Conservation (phyloP, 2,329 filamentous ascomycete species). For the Arthrobotrys sinensis region DNA sequence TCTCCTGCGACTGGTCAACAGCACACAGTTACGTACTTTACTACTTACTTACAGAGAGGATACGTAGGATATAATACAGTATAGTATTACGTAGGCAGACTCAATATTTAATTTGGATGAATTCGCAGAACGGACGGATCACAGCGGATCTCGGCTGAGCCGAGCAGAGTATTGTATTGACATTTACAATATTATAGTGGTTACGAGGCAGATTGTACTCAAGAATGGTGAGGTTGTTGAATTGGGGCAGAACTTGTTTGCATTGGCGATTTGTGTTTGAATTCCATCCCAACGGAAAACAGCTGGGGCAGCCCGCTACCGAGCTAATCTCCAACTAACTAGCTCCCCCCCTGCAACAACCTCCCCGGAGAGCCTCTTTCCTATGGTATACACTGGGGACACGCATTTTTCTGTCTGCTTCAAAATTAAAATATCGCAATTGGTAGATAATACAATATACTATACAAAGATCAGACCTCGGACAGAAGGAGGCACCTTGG, state of each 20-base stretch:
- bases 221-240: constrained; percentile 20
- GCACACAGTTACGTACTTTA: no score
- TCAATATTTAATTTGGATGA: background rate
- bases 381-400: constrained; percentile 10
- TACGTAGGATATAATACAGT: no score
- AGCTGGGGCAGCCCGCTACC: constrained; percentile 13
- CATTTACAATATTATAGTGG: background rate
- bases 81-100: no score
- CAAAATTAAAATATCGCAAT: background rate
- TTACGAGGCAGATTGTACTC: background rate
- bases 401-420: constrained; percentile 1
- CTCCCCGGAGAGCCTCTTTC: background rate
- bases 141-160: constrained; percentile 15
- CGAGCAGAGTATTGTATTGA: background rate
- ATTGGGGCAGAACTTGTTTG: background rate
- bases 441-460: background rate
- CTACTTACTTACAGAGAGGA: no score
- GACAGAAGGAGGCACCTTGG: constrained; percentile 3
- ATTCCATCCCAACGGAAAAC: constrained; percentile 30
- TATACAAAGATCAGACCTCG: constrained; percentile 7
- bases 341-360: constrained; percentile 1
- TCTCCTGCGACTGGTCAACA: no score
- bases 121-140: no score
- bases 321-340: background rate
- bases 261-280: constrained; percentile 6